These are phyloP conservation scores for Francoa sonchifolia DNA, from an alignment of 441 rosid species.

Conservation along the genomic window DNA sequence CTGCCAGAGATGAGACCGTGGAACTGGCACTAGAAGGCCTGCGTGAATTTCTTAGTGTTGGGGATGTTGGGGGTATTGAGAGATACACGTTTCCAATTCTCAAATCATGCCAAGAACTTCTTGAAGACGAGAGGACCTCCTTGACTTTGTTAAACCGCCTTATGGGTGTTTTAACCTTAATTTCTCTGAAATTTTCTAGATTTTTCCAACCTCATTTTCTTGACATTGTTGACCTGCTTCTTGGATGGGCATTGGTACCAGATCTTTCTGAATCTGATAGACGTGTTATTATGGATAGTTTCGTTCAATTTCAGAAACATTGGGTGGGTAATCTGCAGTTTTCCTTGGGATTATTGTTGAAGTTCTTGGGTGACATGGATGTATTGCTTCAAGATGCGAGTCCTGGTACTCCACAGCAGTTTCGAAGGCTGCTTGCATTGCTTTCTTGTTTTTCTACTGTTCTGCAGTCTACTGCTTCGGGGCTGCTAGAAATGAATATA, in stretches of 20 bases:
- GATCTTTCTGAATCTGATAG: constrained; percentile 75
- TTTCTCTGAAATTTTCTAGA: constrained; percentile 64
- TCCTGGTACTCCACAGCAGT: constrained; percentile 68
- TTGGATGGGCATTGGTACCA: constrained; percentile 94
- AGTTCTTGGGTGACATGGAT: constrained; percentile 90
- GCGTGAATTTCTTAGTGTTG: constrained; percentile 70
- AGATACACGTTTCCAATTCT: constrained; percentile 75
- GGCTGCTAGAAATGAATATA: constrained; percentile 78
- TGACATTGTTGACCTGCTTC: constrained; percentile 86
- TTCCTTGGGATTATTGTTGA: constrained; percentile 66
- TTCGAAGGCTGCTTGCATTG: constrained; percentile 77
- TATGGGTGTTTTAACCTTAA: constrained; percentile 54
- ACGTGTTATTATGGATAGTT: constrained; percentile 69
- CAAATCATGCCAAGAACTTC: constrained; percentile 77
- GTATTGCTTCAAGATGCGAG: constrained; percentile 71
- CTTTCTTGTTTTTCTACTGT: constrained; percentile 90
- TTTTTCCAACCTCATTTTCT: constrained; percentile 90
- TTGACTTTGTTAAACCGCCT: constrained; percentile 56
- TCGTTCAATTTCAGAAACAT: constrained; percentile 91
- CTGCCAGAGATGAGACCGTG: constrained; percentile 57
- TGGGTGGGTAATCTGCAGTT: constrained; percentile 91
- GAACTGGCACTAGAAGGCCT: constrained; percentile 69
- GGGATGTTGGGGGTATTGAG: constrained; percentile 69
- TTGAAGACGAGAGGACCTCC: constrained; percentile 97
- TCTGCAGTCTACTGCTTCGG: constrained; percentile 88